Conservation (phyloP, 352 stramenopile species). For the Pythium coloratum region DNA sequence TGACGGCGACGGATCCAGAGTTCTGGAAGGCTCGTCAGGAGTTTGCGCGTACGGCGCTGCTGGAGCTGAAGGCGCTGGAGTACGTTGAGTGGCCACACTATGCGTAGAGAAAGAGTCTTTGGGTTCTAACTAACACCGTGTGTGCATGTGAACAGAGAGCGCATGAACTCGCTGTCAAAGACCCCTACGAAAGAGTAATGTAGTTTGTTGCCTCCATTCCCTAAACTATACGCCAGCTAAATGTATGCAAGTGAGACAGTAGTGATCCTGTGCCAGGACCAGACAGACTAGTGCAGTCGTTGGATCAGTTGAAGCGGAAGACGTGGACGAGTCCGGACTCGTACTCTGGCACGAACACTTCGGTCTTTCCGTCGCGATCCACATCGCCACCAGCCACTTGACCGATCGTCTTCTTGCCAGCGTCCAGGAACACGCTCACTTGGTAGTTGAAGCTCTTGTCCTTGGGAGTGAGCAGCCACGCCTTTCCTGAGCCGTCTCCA, state of each 20-base stretch:
- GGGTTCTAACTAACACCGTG: neutral
- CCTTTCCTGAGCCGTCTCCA: constrained; percentile 21
- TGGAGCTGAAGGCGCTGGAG: constrained; percentile 38
- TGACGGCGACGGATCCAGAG: constrained; percentile 30
- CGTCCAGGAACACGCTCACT: constrained; percentile 23
- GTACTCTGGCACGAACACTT: constrained; percentile 25
- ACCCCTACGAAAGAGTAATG: constrained; percentile 4
- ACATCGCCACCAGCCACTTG: constrained; percentile 18
- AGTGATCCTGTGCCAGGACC: neutral
- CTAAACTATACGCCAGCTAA: neutral
- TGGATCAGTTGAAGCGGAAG: constrained; percentile 23
- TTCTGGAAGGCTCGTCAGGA: constrained; percentile 45
- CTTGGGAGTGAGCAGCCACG: constrained; percentile 21
- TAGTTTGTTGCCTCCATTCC: neutral
- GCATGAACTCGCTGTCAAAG: constrained; percentile 13
- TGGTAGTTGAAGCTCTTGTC: constrained; percentile 24
- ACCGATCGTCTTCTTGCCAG: constrained; percentile 24
- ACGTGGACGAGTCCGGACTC: constrained; percentile 24
- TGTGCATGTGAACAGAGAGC: constrained; percentile 21
- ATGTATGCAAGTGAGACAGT: neutral
- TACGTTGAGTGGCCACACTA: constrained; percentile 22
- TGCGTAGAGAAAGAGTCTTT: too few species aligned
- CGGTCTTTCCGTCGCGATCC: constrained; percentile 21
- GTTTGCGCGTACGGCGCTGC: constrained; percentile 32
- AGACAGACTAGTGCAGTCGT: too few species aligned